Percentiles rank a stretch among this genome's conserved stretches.
Evolutionary conservation across 495 filamentous ascomycete species (phyloP).

Genomic region (Penicillium tannophilum): DNA sequence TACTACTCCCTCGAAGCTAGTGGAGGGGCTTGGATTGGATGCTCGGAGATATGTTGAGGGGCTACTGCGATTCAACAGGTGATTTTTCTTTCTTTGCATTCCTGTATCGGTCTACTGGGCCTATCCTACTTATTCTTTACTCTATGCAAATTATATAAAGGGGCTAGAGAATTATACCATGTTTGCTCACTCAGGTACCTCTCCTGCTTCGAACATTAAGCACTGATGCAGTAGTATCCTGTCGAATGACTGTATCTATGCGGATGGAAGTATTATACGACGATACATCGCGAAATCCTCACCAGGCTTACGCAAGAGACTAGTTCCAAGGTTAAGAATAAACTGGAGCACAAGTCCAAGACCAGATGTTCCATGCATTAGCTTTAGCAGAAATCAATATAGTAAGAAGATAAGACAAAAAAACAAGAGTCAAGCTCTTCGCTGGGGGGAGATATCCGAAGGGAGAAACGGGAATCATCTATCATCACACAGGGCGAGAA

Average conservation of each 20-base stretch:
- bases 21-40: constrained; percentile 89
- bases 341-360: constrained; percentile 4
- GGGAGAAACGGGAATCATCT: constrained; percentile 35
- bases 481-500: constrained; percentile 32
- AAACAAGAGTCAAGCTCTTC: constrained; percentile 32
- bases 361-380: constrained; percentile 42
- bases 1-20: constrained; percentile 64
- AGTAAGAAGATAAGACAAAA: constrained; percentile 17
- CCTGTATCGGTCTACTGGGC: not conserved
- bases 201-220: too few species aligned
- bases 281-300: not conserved
- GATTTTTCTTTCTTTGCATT: constrained; percentile 18
- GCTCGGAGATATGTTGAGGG: constrained; percentile 84
- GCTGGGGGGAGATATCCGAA: constrained; percentile 29
- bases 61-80: constrained; percentile 74
- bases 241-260: too few species aligned
- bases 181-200: too few species aligned
- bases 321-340: not conserved
- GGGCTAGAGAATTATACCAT: not conserved
- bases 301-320: not conserved
- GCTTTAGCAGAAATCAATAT: constrained; percentile 33
- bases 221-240: too few species aligned
- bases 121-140: not conserved
- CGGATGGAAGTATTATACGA: too few species aligned
- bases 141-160: not conserved